phyloP scores from a whole-genome alignment of 2,329 filamentous ascomycete species.

The Apiospora malaysiana region DNA sequence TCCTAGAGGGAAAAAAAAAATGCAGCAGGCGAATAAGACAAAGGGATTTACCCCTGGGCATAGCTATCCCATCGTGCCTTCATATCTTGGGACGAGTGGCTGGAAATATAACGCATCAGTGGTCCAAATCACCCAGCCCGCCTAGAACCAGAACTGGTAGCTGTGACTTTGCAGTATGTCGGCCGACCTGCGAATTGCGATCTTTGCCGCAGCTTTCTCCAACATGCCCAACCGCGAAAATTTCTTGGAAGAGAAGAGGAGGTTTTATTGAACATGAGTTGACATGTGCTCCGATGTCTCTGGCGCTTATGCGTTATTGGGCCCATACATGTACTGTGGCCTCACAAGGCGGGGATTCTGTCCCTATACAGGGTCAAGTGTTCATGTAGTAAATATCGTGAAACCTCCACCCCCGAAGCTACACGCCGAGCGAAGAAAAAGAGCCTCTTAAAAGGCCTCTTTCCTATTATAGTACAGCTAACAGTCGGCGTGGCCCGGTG shows the following conservation, averaged over 20 bases:
- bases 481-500: slow-evolving; percentile 5
- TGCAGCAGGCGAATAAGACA: not conserved
- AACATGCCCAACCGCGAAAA: not conserved
- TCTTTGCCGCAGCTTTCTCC: not conserved
- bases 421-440: not conserved
- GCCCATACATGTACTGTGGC: not conserved
- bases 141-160: not conserved
- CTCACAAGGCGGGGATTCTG: not conserved
- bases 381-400: not conserved
- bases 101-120: not conserved
- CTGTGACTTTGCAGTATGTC: not conserved
- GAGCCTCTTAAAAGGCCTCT: not conserved
- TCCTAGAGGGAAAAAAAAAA: not conserved
- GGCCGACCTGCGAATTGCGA: not conserved
- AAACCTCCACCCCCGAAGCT: not conserved
- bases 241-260: not conserved
- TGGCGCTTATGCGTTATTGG: not conserved
- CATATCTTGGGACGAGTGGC: not conserved
- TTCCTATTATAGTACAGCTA: slow-evolving; percentile 8
- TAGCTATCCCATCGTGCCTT: not conserved
- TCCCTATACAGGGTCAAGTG: not conserved
- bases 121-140: not conserved
- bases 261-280: not conserved
- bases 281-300: not conserved
- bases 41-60: not conserved